These are phyloP conservation scores for Penicillium sp. DNA, from an alignment of 2,329 filamentous ascomycete genomes.

Conservation along the genomic window DNA sequence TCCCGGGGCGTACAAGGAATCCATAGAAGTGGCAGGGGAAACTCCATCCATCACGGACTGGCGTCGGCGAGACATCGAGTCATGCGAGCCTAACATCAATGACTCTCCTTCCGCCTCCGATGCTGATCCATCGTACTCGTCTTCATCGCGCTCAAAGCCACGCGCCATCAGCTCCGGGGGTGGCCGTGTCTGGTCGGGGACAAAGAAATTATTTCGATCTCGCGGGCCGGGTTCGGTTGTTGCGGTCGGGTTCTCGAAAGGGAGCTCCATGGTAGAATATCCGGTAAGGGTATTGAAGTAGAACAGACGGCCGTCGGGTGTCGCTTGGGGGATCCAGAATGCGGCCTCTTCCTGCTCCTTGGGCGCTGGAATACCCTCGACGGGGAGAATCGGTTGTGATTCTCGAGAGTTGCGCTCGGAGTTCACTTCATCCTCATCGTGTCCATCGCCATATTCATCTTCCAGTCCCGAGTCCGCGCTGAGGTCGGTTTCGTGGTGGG, in stretches of 20 bases:
- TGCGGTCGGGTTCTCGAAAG: slow-evolving; percentile 82
- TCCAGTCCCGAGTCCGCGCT: slow-evolving; percentile 53
- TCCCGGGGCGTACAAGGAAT: slow-evolving; percentile 75
- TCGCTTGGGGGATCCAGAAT: slow-evolving; percentile 98
- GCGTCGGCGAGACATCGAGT: slow-evolving; percentile 64
- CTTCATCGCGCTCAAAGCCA: slow-evolving; percentile 77
- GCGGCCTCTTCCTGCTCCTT: slow-evolving; percentile 80
- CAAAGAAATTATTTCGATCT: slow-evolving; percentile 81
- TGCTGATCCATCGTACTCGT: slow-evolving; percentile 89
- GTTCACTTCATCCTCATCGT: slow-evolving; percentile 64
- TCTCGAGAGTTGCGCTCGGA: slow-evolving; percentile 66
- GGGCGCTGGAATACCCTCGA: slow-evolving; percentile 61
- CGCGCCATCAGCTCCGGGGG: slow-evolving; percentile 88
- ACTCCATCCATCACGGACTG: slow-evolving; percentile 68
- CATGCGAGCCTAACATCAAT: slow-evolving; percentile 65
- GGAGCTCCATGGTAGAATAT: slow-evolving; percentile 90
- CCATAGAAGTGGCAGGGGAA: slow-evolving; percentile 86
- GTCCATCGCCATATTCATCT: slow-evolving; percentile 62
- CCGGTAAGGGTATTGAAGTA: slow-evolving; percentile 99
- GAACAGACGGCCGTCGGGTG: slow-evolving; percentile 85
- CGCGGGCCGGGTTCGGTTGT: slow-evolving; percentile 78
- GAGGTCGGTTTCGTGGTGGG: slow-evolving; percentile 53
- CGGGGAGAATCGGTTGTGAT: slow-evolving; percentile 59
- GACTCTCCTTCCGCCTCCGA: slow-evolving; percentile 80
- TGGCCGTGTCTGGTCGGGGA: slow-evolving; percentile 85